phyloP scores from a whole-genome alignment of 1,139 yeast genomes.

The Pichia sp. region DNA sequence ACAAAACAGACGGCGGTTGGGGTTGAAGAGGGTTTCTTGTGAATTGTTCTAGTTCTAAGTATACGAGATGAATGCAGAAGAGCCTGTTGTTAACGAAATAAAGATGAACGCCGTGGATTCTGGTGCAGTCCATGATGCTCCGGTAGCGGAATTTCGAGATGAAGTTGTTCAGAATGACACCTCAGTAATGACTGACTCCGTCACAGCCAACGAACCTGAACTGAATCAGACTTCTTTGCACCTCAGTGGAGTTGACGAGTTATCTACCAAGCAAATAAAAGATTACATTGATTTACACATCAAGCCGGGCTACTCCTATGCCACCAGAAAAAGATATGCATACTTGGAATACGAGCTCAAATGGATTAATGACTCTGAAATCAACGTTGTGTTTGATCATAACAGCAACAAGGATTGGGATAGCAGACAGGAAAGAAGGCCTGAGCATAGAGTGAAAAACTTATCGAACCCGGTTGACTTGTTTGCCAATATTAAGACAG shows the following conservation, averaged over 20 bases:
- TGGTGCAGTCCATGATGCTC: too few relatives aligned
- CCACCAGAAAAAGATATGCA: constrained; percentile 19
- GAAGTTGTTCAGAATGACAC: too few relatives aligned
- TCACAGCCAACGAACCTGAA: not conserved
- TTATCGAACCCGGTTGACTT: not conserved
- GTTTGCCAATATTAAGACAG: not conserved
- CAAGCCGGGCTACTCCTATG: constrained; percentile 30
- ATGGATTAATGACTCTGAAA: constrained; percentile 63
- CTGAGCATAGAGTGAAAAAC: not conserved
- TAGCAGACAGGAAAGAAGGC: not conserved
- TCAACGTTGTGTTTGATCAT: constrained; percentile 41
- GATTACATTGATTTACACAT: constrained; percentile 43
- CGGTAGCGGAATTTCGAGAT: too few relatives aligned
- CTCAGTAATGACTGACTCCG: too few relatives aligned
- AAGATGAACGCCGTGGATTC: too few relatives aligned
- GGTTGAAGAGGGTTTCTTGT: too few relatives aligned
- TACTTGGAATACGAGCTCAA: constrained; percentile 34
- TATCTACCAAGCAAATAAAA: constrained; percentile 59
- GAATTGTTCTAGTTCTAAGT: too few relatives aligned
- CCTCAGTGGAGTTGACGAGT: constrained; percentile 58
- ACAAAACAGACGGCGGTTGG: too few relatives aligned
- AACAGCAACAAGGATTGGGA: not conserved
- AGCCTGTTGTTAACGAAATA: too few relatives aligned
- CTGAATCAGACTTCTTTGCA: constrained; percentile 43
- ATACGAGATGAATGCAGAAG: too few relatives aligned